Evolutionary conservation across 2,329 filamentous ascomycete species (phyloP).

Genomic region (Volutella citrinella): DNA sequence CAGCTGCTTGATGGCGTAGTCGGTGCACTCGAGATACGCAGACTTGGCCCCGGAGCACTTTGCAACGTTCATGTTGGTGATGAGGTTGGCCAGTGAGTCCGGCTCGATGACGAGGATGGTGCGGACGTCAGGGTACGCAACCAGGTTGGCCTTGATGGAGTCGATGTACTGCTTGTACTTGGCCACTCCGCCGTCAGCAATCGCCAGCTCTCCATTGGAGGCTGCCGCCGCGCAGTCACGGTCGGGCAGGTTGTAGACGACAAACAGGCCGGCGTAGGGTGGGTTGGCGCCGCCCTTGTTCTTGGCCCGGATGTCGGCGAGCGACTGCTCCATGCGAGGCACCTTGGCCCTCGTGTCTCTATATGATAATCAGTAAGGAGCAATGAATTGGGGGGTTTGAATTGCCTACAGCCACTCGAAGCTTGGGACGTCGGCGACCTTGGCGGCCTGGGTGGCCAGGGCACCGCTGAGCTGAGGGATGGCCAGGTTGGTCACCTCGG

Average conservation of each 20-base stretch:
- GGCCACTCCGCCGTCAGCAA: constrained; percentile 47
- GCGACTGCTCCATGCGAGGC: constrained; percentile 41
- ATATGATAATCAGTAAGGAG: constrained; percentile 6
- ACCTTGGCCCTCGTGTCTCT: constrained; percentile 51
- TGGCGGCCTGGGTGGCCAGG: constrained; percentile 49
- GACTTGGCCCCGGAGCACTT: constrained; percentile 48
- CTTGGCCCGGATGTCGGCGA: constrained; percentile 40
- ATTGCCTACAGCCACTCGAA: constrained; percentile 50
- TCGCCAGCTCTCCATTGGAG: constrained; percentile 54
- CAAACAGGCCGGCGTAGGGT: constrained; percentile 49
- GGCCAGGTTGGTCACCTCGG: constrained; percentile 52
- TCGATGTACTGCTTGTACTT: constrained; percentile 58
- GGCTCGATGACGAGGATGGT: constrained; percentile 50
- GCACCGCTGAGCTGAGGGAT: constrained; percentile 60
- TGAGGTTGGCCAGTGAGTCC: constrained; percentile 57
- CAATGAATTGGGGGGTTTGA: too few relatives aligned
- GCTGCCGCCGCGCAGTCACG: constrained; percentile 56
- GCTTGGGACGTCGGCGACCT: constrained; percentile 49
- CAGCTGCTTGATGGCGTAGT: constrained; percentile 49
- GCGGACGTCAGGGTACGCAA: constrained; percentile 41
- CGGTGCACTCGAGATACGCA: constrained; percentile 47
- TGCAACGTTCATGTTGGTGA: constrained; percentile 51
- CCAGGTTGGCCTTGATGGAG: constrained; percentile 39
- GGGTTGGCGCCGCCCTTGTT: constrained; percentile 34
- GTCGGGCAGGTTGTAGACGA: constrained; percentile 57